Evolutionary conservation across 1,284 basidiomycete genomes (phyloP), one percentile per base, ranked within the genome.

Genomic region (Gomphus bonarii): DNA sequence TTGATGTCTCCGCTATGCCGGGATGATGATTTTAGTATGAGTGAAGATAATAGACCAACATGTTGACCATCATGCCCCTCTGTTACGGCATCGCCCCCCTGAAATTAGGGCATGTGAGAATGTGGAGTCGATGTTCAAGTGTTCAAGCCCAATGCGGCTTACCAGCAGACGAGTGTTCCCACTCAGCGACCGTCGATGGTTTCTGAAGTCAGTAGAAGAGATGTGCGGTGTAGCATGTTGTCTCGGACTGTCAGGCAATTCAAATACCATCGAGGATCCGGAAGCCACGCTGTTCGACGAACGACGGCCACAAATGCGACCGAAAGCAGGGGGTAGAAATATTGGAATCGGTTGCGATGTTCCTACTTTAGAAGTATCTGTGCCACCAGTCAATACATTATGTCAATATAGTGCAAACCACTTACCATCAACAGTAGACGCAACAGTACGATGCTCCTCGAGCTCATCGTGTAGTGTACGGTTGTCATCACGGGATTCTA

Each of bases 401-500:
- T 36, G 12, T 54, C 44, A 18, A 82, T 76, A 30, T n/a, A 12
- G 5, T 30, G n/a, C n/a, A 31, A n/a, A 49, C n/a, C 48, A 18
- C 28, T 35, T 35, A 25, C 33, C 25, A 35, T 31, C 33, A 35
- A 49, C 28, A 14, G 14, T 14, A 28, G 48, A 25, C 3, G 48
- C 48, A 14, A 35, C 16, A 35, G 33, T 28, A 35, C 28, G 48
- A 35, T 36, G 31, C 65, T 92, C 88, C 54, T 85, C 87, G 0
- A 85, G 69, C 67, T 93, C 89, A 62, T 84, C 82, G 57, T 84
- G 82, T 50, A 91, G 68, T 1, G 72, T 65, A 56, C 83, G 79
- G 7, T 84, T 68, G 61, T 92, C 88, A 64, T 93, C 89, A n/a
- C 89, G 78, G 0, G 88, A 77, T 52, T 90, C 85, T 2, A 78